A percentile compares a stretch with the other conserved stretches of the same genome.
phyloP scores from a whole-genome alignment of 2,329 filamentous ascomycete genomes.

The Cladosporium sphaerospermum region DNA sequence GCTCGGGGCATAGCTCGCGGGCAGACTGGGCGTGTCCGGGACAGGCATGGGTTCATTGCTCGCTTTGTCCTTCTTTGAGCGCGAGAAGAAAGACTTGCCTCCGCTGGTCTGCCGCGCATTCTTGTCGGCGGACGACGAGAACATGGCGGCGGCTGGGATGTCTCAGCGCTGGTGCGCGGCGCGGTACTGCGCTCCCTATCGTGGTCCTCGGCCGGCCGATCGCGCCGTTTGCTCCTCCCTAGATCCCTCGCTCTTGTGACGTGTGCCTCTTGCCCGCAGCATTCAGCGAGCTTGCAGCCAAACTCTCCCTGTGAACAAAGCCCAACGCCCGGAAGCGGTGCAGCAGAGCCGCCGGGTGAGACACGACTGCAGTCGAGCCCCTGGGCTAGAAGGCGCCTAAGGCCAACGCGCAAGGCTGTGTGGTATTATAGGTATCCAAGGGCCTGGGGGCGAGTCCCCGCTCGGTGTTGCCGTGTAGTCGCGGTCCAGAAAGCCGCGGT shows the following conservation, averaged over 20 bases:
- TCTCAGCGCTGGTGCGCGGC: slow-evolving; percentile 8
- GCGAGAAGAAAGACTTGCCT: slow-evolving; percentile 79
- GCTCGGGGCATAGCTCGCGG: slow-evolving; percentile 31
- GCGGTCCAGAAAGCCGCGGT: background rate
- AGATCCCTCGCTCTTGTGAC: slow-evolving; percentile 8
- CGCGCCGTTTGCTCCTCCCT: slow-evolving; percentile 4
- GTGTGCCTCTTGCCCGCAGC: slow-evolving; percentile 9
- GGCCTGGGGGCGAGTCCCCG: background rate
- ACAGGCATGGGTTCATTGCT: slow-evolving; percentile 59
- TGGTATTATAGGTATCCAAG: background rate
- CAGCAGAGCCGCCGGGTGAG: slow-evolving; percentile 2
- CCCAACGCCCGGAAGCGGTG: background rate
- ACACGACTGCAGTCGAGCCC: slow-evolving; percentile 6
- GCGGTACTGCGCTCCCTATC: background rate
- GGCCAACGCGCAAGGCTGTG: background rate
- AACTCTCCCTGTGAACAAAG: slow-evolving; percentile 7
- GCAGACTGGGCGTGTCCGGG: slow-evolving; percentile 50
- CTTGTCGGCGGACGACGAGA: slow-evolving; percentile 10
- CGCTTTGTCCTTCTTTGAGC: slow-evolving; percentile 66
- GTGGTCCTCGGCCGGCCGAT: background rate
- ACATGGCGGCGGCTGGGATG: slow-evolving; percentile 6
- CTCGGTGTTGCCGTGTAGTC: background rate
- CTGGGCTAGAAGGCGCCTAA: slow-evolving; percentile 1
- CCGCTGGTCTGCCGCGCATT: slow-evolving; percentile 76
- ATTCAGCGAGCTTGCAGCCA: slow-evolving; percentile 3